phyloP scores from a whole-genome alignment of 148 eudicot species.

The Fagopyrum tataricum region DNA sequence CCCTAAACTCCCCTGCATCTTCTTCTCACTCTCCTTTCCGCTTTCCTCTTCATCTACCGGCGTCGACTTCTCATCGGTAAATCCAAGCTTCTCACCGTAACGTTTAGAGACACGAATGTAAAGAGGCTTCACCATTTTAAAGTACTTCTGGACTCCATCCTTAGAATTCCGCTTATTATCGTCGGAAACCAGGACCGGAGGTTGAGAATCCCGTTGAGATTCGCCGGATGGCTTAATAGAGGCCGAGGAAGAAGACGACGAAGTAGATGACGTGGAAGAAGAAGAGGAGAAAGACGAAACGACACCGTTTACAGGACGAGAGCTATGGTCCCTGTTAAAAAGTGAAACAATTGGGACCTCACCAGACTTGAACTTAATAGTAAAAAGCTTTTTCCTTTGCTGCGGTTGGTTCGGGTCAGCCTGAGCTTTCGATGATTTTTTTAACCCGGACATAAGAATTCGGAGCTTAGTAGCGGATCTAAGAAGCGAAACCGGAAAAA shows the following conservation, averaged over 20 bases:
- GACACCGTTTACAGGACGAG: conserved; percentile 10
- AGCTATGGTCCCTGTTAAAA: conserved; percentile 40
- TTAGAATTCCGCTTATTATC: conserved; percentile 38
- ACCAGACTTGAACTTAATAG: conserved; percentile 47
- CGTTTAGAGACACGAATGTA: conserved; percentile 52
- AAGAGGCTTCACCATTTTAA: conserved; percentile 62
- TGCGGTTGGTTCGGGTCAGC: conserved; percentile 8
- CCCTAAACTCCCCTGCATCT: conserved; percentile 33
- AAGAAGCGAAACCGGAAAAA: conserved; percentile 24
- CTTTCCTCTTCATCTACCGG: conserved; percentile 5
- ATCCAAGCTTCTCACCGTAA: conserved; percentile 28
- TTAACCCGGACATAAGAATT: conserved; percentile 54
- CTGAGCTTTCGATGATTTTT: conserved; percentile 43
- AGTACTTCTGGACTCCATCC: conserved; percentile 58
- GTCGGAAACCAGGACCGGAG: conserved; percentile 9
- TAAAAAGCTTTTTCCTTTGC: conserved; percentile 22
- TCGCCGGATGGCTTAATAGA: not conserved
- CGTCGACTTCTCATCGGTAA: conserved; percentile 17
- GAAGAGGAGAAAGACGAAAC: not conserved
- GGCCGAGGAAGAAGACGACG: conserved; percentile 2
- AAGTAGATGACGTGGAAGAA: not conserved
- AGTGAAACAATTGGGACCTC: conserved; percentile 56
- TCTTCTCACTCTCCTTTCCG: not conserved
- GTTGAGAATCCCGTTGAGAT: not conserved
- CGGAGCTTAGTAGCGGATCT: conserved; percentile 55